phyloP scores from a whole-genome alignment of 768 basidiomycete genomes.

The Lanmaoa rubissima region DNA sequence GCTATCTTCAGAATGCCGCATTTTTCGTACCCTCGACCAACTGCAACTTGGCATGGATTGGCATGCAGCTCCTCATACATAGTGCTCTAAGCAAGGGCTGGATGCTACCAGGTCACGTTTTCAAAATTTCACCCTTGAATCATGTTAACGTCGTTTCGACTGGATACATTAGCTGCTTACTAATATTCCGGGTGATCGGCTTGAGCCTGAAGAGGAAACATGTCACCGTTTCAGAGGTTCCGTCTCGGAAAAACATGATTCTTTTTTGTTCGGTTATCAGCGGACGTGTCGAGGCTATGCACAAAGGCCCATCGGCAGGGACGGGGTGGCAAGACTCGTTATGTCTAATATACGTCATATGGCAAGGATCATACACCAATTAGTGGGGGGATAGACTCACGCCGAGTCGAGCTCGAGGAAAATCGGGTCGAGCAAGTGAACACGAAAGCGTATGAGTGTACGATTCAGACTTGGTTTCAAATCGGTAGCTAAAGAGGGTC shows the following conservation, averaged over 20 bases:
- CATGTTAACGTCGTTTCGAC: not conserved
- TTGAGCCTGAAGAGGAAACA: not conserved
- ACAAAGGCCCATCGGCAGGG: constrained; percentile 7
- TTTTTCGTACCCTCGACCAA: not conserved
- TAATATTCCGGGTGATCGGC: not conserved
- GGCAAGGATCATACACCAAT: not conserved
- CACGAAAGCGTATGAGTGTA: not conserved
- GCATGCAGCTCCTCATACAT: not conserved
- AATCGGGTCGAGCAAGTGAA: constrained; percentile 1
- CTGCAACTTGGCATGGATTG: not conserved
- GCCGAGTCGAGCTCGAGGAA: not conserved
- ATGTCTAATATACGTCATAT: constrained; percentile 17
- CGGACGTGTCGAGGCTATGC: constrained; percentile 13
- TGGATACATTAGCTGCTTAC: not conserved
- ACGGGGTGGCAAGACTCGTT: not conserved
- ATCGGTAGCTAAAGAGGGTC: not conserved
- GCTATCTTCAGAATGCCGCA: not conserved
- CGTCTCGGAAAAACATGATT: not conserved
- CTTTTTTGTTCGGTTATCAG: not conserved
- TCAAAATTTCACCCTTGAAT: not conserved
- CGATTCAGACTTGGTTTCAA: not conserved
- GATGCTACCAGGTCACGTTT: not conserved
- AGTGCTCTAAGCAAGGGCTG: not conserved
- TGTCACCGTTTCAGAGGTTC: constrained; percentile 7
- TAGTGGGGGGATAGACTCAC: constrained; percentile 2